Evolutionary conservation across 2,329 filamentous ascomycete species (phyloP).

Genomic region (Botrytis aclada): DNA sequence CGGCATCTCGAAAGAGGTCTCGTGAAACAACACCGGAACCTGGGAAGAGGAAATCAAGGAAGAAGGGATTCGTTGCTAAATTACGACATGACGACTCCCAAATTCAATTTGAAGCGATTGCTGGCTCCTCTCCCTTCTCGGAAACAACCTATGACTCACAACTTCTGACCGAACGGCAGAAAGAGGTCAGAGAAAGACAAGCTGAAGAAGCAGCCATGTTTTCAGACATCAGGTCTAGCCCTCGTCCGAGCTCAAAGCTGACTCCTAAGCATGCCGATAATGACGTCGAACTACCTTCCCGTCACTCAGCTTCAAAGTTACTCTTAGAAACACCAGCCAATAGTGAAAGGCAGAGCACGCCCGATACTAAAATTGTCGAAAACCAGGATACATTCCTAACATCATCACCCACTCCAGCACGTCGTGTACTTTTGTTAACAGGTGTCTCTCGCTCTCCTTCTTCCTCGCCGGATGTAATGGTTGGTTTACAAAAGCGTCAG

Average conservation of each 20-base stretch:
- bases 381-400: slow-evolving; percentile 43
- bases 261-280: slow-evolving; percentile 29
- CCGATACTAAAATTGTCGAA: slow-evolving; percentile 27
- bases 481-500: not conserved
- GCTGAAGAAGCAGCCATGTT: slow-evolving; percentile 63
- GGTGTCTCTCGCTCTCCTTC: slow-evolving; percentile 55
- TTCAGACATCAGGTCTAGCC: slow-evolving; percentile 61
- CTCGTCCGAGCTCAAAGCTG: slow-evolving; percentile 30
- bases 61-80: slow-evolving; percentile 46
- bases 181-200: slow-evolving; percentile 68
- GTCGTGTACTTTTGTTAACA: slow-evolving; percentile 49
- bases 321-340: slow-evolving; percentile 15
- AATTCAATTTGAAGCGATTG: slow-evolving; percentile 69
- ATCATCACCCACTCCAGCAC: slow-evolving; percentile 55
- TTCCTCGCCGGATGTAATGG: slow-evolving; percentile 49
- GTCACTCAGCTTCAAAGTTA: slow-evolving; percentile 28
- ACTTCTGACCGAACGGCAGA: slow-evolving; percentile 73
- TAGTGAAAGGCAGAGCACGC: slow-evolving; percentile 30
- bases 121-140: slow-evolving; percentile 56
- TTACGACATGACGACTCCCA: slow-evolving; percentile 80
- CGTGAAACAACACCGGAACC: slow-evolving; percentile 37
- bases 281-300: slow-evolving; percentile 29
- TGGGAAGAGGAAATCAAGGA: slow-evolving; percentile 38
- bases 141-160: slow-evolving; percentile 61
- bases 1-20: slow-evolving; percentile 26